phyloP scores from a whole-genome alignment of 2,329 filamentous ascomycete species.

The Phaeosphaeria sp. region DNA sequence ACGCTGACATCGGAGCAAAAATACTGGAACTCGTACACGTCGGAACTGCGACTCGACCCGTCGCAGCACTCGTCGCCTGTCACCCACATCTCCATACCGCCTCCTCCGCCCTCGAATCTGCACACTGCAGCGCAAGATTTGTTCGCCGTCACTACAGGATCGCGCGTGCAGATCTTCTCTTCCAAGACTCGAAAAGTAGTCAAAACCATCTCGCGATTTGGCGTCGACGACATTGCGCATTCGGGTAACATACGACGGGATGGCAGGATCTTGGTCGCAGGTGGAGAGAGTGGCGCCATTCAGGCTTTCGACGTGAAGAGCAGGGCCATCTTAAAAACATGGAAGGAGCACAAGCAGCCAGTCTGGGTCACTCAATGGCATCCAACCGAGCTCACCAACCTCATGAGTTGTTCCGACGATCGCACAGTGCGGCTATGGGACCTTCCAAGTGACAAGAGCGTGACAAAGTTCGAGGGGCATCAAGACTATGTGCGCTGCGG shows the following conservation, averaged over 20 bases:
- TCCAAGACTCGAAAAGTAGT: slow-evolving; percentile 88
- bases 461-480: slow-evolving; percentile 83
- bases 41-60: slow-evolving; percentile 80
- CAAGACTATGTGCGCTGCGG: slow-evolving; percentile 90
- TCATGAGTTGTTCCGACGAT: slow-evolving; percentile 93
- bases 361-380: slow-evolving; percentile 93
- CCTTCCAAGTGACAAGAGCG: slow-evolving; percentile 78
- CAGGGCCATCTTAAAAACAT: slow-evolving; percentile 91
- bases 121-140: slow-evolving; percentile 62
- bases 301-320: slow-evolving; percentile 95
- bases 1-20: slow-evolving; percentile 89
- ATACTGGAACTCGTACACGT: slow-evolving; percentile 96
- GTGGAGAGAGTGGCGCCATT: slow-evolving; percentile 88
- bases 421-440: slow-evolving; percentile 94
- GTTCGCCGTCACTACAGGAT: slow-evolving; percentile 94
- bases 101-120: slow-evolving; percentile 54
- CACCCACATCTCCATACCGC: slow-evolving; percentile 80
- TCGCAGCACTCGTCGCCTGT: slow-evolving; percentile 90
- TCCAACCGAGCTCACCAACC: slow-evolving; percentile 81
- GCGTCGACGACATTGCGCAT: slow-evolving; percentile 79
- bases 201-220: slow-evolving; percentile 92
- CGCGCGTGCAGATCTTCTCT: slow-evolving; percentile 91
- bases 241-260: slow-evolving; percentile 88
- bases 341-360: slow-evolving; percentile 92
- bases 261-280: slow-evolving; percentile 86